Conservation (phyloP, 2,329 filamentous ascomycete species). For the Talaromyces sp. region DNA sequence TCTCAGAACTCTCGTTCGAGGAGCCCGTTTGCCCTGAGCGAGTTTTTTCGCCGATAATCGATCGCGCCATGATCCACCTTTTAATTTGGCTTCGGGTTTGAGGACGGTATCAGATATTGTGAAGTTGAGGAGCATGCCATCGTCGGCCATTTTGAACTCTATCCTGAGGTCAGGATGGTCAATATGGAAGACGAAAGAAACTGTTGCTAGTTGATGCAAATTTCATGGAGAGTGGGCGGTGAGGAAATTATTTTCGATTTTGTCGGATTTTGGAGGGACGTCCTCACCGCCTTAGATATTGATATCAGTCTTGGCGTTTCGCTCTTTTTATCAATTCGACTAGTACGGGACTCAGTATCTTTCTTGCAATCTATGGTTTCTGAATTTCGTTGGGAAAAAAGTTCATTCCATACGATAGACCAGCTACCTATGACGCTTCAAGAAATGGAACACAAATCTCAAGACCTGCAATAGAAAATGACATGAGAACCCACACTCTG, state of each 20-base stretch:
- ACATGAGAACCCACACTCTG: neutral
- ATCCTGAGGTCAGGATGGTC: neutral
- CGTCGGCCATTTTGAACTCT: slow-evolving; percentile 69
- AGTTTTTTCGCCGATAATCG: slow-evolving; percentile 75
- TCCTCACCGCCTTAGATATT: slow-evolving; percentile 6
- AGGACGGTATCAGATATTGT: slow-evolving; percentile 65
- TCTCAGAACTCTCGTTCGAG: slow-evolving; percentile 14
- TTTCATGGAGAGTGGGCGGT: slow-evolving; percentile 12
- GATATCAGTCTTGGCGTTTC: neutral
- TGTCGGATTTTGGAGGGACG: slow-evolving; percentile 11
- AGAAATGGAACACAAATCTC: neutral
- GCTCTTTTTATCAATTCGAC: neutral
- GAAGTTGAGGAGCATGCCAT: slow-evolving; percentile 94
- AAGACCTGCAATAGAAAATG: neutral
- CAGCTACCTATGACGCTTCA: neutral
- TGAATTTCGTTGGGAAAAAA: neutral
- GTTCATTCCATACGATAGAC: neutral
- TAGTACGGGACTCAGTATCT: neutral
- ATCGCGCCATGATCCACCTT: slow-evolving; percentile 91
- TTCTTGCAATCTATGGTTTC: neutral
- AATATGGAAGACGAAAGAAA: neutral
- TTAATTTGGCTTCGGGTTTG: slow-evolving; percentile 63
- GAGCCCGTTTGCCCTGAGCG: slow-evolving; percentile 49
- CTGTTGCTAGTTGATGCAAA: neutral
- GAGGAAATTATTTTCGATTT: slow-evolving; percentile 19